Evolutionary conservation across 2,329 filamentous ascomycete genomes (phyloP).

Genomic region (Fusarium denticulatum): DNA sequence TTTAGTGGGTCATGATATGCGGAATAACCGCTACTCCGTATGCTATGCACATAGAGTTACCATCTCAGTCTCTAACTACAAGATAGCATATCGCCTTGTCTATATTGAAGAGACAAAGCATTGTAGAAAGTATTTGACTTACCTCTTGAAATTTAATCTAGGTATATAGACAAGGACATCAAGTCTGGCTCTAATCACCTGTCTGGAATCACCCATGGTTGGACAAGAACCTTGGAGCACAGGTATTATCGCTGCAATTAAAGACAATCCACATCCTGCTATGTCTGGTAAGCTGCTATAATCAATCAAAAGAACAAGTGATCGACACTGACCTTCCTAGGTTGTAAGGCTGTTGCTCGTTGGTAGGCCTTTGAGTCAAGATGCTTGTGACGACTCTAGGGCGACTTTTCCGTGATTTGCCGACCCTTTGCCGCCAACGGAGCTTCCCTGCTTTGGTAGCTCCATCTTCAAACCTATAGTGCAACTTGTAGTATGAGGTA

Average conservation of each 20-base stretch:
- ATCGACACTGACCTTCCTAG: constrained; percentile 15
- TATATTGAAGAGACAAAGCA: neutral
- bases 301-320: constrained; percentile 7
- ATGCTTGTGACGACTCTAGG: constrained; percentile 10
- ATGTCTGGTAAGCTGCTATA: neutral
- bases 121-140: neutral
- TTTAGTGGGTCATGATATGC: neutral
- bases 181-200: neutral
- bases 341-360: constrained; percentile 11
- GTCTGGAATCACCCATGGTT: neutral
- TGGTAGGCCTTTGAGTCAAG: constrained; percentile 5
- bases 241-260: neutral
- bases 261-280: neutral
- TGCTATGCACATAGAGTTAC: neutral
- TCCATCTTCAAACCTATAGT: constrained; percentile 22
- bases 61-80: neutral
- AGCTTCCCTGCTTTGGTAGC: constrained; percentile 32
- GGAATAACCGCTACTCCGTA: neutral
- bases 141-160: neutral
- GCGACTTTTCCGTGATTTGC: constrained; percentile 43
- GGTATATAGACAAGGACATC: neutral
- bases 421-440: constrained; percentile 39
- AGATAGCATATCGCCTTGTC: neutral
- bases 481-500: neutral
- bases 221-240: neutral